A percentile compares a stretch with the other conserved stretches of the same genome.
phyloP scores from a whole-genome alignment of 129 eudicot genomes.

The Kitagawia praeruptora region DNA sequence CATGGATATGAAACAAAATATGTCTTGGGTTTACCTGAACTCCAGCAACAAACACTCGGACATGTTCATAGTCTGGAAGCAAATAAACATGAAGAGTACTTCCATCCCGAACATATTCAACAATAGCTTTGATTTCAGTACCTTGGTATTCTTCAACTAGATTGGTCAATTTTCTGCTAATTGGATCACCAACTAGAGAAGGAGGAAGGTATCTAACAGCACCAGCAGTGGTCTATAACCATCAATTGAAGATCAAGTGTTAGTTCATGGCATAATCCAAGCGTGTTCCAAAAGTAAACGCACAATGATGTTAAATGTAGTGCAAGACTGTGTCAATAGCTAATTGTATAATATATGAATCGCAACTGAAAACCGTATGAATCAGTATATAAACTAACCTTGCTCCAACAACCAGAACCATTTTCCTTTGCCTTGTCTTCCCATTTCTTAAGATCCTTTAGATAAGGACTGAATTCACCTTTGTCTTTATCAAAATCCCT shows the following conservation, averaged over 20 bases:
- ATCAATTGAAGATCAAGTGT: conserved; percentile 6
- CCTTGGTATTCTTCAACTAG: conserved; percentile 50
- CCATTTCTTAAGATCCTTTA: conserved; percentile 44
- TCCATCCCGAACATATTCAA: conserved; percentile 94
- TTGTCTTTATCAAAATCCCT: conserved; percentile 39
- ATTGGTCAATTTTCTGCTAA: conserved; percentile 54
- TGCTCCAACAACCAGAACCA: conserved; percentile 81
- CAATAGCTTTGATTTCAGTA: conserved; percentile 57
- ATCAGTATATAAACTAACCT: conserved; percentile 38
- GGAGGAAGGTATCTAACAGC: conserved; percentile 88
- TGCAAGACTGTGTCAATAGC: conserved; percentile 22
- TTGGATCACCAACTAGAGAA: conserved; percentile 72
- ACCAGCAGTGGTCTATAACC: conserved; percentile 58
- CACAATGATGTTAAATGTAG: not conserved
- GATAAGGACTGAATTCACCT: conserved; percentile 61
- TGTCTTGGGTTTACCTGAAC: conserved; percentile 45
- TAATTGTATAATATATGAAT: conserved; percentile 33
- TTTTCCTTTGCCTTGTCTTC: conserved; percentile 60
- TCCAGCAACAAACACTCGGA: conserved; percentile 91
- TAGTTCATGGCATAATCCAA: not conserved
- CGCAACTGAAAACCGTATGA: too few species aligned
- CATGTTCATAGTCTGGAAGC: conserved; percentile 87
- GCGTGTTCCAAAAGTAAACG: too few species aligned
- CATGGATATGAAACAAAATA: too few species aligned
- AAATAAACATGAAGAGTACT: conserved; percentile 84